Evolutionary conservation across 2,329 filamentous ascomycete species (phyloP).

Genomic region (Phyllosticta citribraziliensis): DNA sequence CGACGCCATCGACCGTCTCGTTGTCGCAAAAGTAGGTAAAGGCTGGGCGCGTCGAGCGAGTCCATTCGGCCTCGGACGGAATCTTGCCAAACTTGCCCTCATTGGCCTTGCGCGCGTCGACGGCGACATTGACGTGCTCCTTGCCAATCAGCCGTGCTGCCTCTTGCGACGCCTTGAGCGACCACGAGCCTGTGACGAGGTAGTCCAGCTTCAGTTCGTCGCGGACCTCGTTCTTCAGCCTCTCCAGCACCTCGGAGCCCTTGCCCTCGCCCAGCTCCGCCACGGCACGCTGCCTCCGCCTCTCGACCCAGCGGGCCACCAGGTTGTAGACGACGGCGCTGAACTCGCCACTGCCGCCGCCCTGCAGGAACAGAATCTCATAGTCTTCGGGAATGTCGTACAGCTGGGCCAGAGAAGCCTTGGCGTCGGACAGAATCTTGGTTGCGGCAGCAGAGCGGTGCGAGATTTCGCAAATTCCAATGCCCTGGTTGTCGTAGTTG

Average conservation of each 20-base stretch:
- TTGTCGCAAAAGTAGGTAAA: constrained; percentile 90
- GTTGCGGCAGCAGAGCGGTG: constrained; percentile 74
- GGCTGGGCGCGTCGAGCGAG: constrained; percentile 52
- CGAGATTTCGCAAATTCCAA: constrained; percentile 82
- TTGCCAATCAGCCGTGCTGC: constrained; percentile 66
- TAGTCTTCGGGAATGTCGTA: constrained; percentile 81
- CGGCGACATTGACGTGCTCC: constrained; percentile 69
- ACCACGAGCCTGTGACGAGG: constrained; percentile 84
- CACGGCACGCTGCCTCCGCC: constrained; percentile 51
- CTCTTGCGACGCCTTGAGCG: constrained; percentile 79
- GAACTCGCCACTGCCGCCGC: constrained; percentile 79
- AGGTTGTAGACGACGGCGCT: constrained; percentile 76
- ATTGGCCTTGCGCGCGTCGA: constrained; percentile 54
- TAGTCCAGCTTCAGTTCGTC: constrained; percentile 76
- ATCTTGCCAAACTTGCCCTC: constrained; percentile 81
- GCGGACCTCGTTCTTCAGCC: constrained; percentile 55
- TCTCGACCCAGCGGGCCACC: constrained; percentile 70
- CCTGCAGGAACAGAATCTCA: constrained; percentile 81
- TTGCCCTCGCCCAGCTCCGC: constrained; percentile 41
- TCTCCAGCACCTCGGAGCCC: constrained; percentile 43
- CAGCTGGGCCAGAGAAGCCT: constrained; percentile 60
- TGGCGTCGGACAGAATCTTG: constrained; percentile 69
- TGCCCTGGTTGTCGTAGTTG: constrained; percentile 70
- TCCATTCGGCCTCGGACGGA: constrained; percentile 67
- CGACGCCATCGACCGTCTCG: constrained; percentile 88